phyloP scores from a whole-genome alignment of 345 rosid genomes.

The Limnanthes douglasii region DNA sequence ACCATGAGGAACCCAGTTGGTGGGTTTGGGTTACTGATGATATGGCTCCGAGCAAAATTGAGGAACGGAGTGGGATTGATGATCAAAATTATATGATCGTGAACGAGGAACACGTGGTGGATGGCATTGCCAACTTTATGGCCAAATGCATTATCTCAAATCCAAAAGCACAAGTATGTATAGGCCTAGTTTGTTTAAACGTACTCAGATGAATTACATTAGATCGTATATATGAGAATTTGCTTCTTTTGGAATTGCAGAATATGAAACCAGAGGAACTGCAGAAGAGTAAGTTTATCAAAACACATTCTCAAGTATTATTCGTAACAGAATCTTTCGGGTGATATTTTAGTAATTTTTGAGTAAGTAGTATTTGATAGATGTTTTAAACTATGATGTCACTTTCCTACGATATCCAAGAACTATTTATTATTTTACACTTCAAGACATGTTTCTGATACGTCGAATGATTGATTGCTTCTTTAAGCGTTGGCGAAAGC shows the following conservation, averaged over 20 bases:
- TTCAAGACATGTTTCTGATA: no score
- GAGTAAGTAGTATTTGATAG: no score
- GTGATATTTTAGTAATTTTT: no score
- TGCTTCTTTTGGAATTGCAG: conserved; percentile 32
- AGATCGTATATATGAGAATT: conserved; percentile 1
- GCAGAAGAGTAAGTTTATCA: conserved; percentile 61
- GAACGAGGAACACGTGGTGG: conserved; percentile 70
- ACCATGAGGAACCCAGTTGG: conserved; percentile 77
- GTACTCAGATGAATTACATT: background rate
- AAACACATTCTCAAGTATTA: no score
- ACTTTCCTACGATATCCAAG: no score
- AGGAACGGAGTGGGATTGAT: conserved; percentile 72
- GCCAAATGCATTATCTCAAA: conserved; percentile 76
- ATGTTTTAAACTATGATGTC: no score
- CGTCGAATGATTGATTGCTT: no score
- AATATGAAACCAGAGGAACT: conserved; percentile 60
- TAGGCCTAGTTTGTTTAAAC: background rate
- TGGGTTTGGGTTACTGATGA: conserved; percentile 97
- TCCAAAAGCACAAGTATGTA: conserved; percentile 60
- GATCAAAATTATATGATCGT: conserved; percentile 59
- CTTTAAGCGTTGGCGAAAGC: conserved; percentile 62
- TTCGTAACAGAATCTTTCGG: no score
- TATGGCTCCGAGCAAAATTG: conserved; percentile 60
- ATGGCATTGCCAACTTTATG: conserved; percentile 88
- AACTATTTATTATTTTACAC: no score